These are phyloP conservation scores for Aspergillus transmontanensis DNA, from an alignment of 2,329 filamentous ascomycete species.

Conservation along the genomic window DNA sequence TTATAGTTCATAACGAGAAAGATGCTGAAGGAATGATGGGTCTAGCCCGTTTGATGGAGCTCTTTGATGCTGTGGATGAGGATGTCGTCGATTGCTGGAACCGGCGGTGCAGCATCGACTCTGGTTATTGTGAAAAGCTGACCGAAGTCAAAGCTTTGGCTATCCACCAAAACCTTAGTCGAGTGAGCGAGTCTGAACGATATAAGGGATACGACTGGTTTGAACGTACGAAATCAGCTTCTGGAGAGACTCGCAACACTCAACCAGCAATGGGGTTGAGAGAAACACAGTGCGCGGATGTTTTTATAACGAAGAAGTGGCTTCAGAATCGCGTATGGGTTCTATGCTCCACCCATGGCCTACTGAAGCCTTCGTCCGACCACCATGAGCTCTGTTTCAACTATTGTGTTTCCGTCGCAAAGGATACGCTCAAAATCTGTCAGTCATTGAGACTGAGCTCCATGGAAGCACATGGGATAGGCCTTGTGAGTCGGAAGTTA, in stretches of 20 bases:
- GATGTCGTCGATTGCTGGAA: conserved; percentile 49
- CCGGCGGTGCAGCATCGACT: conserved; percentile 61
- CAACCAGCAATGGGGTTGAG: conserved; percentile 30
- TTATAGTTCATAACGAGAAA: conserved; percentile 48
- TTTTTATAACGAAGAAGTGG: conserved; percentile 48
- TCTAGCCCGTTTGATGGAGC: conserved; percentile 46
- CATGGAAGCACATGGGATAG: conserved; percentile 48
- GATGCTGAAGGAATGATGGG: conserved; percentile 48
- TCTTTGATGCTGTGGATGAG: conserved; percentile 49
- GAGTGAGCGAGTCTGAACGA: conserved; percentile 36
- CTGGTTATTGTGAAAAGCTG: conserved; percentile 65
- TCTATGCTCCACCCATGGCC: conserved; percentile 43
- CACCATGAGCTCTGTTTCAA: conserved; percentile 40
- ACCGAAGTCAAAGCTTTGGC: conserved; percentile 61
- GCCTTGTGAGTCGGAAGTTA: conserved; percentile 31
- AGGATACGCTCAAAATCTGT: conserved; percentile 39
- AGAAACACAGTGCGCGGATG: conserved; percentile 47
- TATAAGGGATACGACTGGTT: conserved; percentile 43
- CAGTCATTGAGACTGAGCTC: conserved; percentile 36
- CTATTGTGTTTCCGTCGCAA: conserved; percentile 40
- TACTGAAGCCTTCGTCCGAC: conserved; percentile 38
- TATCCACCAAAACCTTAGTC: conserved; percentile 38
- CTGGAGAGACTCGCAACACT: conserved; percentile 19
- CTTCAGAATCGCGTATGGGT: conserved; percentile 47
- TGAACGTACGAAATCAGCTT: conserved; percentile 33